Percentiles rank a stretch among this genome's conserved stretches.
Conservation (phyloP, 2,329 filamentous ascomycete species). For the Fusarium sp. region DNA sequence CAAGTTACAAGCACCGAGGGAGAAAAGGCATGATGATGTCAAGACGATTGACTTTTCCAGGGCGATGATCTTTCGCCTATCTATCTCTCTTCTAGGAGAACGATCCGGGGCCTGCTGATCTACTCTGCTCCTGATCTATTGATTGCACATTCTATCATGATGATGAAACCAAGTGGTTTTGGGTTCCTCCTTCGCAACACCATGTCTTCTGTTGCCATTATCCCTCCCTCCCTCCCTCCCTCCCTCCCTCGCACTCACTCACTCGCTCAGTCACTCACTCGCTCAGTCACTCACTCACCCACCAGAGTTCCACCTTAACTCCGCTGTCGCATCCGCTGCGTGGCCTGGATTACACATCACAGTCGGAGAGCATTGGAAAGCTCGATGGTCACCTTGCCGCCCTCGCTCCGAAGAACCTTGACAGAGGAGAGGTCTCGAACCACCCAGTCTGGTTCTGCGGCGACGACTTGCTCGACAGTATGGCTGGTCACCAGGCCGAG, state of each 20-base stretch:
- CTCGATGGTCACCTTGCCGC: conserved; percentile 74
- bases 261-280: not conserved
- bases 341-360: conserved; percentile 24
- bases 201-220: not conserved
- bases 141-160: conserved; percentile 30
- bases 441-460: conserved; percentile 89
- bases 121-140: conserved; percentile 24
- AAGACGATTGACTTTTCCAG: conserved; percentile 18
- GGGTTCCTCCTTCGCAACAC: conserved; percentile 23
- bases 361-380: conserved; percentile 71
- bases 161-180: conserved; percentile 39
- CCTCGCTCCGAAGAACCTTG: conserved; percentile 68
- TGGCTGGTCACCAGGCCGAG: conserved; percentile 90
- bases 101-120: conserved; percentile 7
- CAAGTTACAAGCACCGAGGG: conserved; percentile 28
- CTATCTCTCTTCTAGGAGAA: conserved; percentile 30
- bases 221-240: conserved; percentile 1
- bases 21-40: conserved; percentile 34
- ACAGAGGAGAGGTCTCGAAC: conserved; percentile 84
- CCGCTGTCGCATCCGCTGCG: conserved; percentile 16
- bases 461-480: conserved; percentile 75
- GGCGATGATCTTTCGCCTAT: conserved; percentile 31
- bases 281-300: not conserved
- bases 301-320: conserved; percentile 20
- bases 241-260: not conserved